Percentiles rank a stretch among this genome's conserved stretches.
Evolutionary conservation across 305 asterid genomes (phyloP).

Genomic region (Fraxinus xanthoxyloides): DNA sequence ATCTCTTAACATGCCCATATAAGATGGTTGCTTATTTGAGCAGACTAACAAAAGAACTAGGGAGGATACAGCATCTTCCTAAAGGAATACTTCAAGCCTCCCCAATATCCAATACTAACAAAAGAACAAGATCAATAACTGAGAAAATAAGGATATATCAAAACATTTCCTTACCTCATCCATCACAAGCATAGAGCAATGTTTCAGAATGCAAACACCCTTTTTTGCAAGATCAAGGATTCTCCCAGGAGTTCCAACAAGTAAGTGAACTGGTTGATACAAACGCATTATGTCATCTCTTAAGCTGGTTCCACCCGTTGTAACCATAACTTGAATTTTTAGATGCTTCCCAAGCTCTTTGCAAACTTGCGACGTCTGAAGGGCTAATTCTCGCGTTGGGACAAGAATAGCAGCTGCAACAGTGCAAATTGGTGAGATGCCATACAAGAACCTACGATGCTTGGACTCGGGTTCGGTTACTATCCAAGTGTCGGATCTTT

Average conservation of each 20-base stretch:
- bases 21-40: too few species aligned
- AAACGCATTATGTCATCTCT: conserved; percentile 97
- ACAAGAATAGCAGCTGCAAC: conserved; percentile 84
- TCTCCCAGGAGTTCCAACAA: conserved; percentile 98
- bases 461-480: too few species aligned
- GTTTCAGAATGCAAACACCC: conserved; percentile 69
- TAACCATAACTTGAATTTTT: conserved; percentile 85
- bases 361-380: conserved; percentile 95
- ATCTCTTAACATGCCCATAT: too few species aligned
- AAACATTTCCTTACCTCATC: conserved; percentile 62
- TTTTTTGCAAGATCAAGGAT: conserved; percentile 82
- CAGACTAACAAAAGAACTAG: too few species aligned
- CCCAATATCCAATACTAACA: too few species aligned
- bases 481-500: too few species aligned
- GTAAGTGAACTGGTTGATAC: conserved; percentile 96
- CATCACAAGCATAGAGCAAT: conserved; percentile 78
- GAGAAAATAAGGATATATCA: conserved; percentile 1
- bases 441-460: not conserved
- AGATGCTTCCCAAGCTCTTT: conserved; percentile 95
- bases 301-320: conserved; percentile 97
- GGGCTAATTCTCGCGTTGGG: conserved; percentile 96
- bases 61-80: too few species aligned
- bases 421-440: conserved; percentile 16
- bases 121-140: too few species aligned
- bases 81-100: not conserved